Base-by-base conservation (phyloP, 1,284 basidiomycete genomes). In the Leccinum pallidistipes region DNA sequence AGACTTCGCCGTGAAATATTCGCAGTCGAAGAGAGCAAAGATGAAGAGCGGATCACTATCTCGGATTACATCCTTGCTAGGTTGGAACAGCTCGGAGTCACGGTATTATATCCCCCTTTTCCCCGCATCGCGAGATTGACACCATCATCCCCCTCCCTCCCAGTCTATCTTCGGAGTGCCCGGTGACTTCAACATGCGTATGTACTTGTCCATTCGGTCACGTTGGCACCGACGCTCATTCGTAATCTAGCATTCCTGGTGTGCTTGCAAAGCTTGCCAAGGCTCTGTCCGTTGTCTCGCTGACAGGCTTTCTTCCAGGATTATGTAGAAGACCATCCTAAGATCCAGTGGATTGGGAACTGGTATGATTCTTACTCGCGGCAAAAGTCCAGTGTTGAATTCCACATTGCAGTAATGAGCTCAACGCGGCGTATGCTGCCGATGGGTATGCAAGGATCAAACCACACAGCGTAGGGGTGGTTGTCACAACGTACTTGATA, bases 401-500 rank as follows among this genome's bases (percentile, higher is more conserved):
- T 9, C 21, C 5, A 27, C 10, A 16, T 47, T 57, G 16, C 62
- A 91, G 92, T 69, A 95, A 95, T 68, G 93, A 95, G 74, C 81
- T 95, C 56, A 93, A 94, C 66, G 90, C 92, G 0, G 81, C 93
- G 0, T 97, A 97, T 74, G 94, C 94, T n/a, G 92, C 92, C 0
- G 95, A 98, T 72, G 96, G 95, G 21, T 97, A 97, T 71, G 92
- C 95, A 32, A 86, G 95, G 58, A 87, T 95, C 56, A 93, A 93
- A 68, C 84, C 83, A 51, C 78, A 84, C 59, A 84, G 85, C 58
- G 77, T 94, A 56, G 91, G 92, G 53, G 91, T 89, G 8, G 73
- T 95, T 7, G 77, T 87, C 24, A 92, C 91, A n/a, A 92, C 90
- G 86, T 90, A 73, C 40, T 79, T 66, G 0, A 61, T 43, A n/a